These are phyloP conservation scores for Nyctanthes arbortristis DNA, from an alignment of 257 asterid species.

Conservation along the genomic window DNA sequence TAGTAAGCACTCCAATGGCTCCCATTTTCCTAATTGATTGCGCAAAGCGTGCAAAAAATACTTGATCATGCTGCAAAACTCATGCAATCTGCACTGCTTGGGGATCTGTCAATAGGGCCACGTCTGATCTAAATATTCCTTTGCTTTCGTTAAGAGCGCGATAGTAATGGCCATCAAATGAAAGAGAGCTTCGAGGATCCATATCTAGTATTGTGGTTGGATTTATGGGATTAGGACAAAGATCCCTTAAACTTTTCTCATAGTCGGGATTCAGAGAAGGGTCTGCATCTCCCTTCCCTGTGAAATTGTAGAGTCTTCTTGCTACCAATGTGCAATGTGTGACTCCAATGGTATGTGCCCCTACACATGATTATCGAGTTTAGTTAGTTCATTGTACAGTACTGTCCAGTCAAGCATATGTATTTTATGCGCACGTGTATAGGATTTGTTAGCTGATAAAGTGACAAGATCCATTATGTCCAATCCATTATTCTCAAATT, in stretches of 20 bases:
- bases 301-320: conserved; percentile 34
- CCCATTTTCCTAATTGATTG: not conserved
- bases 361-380: not conserved
- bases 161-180: too few relatives aligned
- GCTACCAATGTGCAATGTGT: conserved; percentile 26
- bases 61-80: too few relatives aligned
- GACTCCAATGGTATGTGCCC: conserved; percentile 40
- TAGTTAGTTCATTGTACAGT: too few relatives aligned
- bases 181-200: too few relatives aligned
- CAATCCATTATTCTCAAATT: conserved; percentile 16
- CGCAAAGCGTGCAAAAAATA: not conserved
- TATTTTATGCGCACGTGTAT: too few relatives aligned
- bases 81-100: too few relatives aligned
- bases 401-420: too few relatives aligned
- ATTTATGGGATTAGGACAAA: not conserved
- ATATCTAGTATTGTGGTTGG: too few relatives aligned
- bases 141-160: too few relatives aligned
- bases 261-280: conserved; percentile 26
- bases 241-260: conserved; percentile 20
- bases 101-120: too few relatives aligned
- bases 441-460: conserved; percentile 18
- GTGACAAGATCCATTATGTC: conserved; percentile 28
- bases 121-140: not conserved
- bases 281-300: conserved; percentile 28
- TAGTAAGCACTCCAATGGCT: not conserved